Base-by-base conservation (phyloP, 2,329 filamentous ascomycete species). In the Nemania sp. region DNA sequence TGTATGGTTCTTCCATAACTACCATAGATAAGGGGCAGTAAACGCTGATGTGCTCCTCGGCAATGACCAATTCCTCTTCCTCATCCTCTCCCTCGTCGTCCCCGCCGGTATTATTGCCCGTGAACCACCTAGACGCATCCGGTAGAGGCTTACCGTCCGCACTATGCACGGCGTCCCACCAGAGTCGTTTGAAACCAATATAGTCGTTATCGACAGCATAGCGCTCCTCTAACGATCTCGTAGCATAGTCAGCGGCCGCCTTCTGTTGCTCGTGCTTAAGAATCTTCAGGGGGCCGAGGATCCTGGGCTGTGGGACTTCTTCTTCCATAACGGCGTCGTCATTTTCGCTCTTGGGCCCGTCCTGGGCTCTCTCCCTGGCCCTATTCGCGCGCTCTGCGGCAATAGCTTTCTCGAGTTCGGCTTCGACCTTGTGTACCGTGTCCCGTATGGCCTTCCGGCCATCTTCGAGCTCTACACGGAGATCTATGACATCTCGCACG, bases 11-110 rank as follows among this genome's bases (percentile, higher is more conserved):
- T 49, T 82, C 81, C 81, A 93, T 89, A 52, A 86, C 82, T 59
- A 83, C 82, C 71, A 93, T 81, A 0, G 91, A 91, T 22, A 94
- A 78, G 0, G 91, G 91, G 74, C 92, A 94, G 73, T 88, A 90
- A 35, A 90, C 87, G 77, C 88, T 91, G 60, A 89, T 84, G 4
- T 85, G 86, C 69, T 89, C 88, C 56, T 87, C 84, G 29, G 87
- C 85, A 32, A 94, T 86, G 1, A 90, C 86, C 26, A 94, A 83
- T 49, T 94, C 92, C 22, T 92, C 90, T 62, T 91, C 90, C 18
- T 85, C 85, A 5, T 87, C 88, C 1, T 85, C 84, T 2, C 72
- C 79, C 0, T 73, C 79, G 0, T 70, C 73, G 0, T 72, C 79
- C 0, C 64, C 72, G 20, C 73, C 73, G 2, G 84, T 85, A 41